Base-by-base conservation (phyloP, 2,329 filamentous ascomycete species). In the Coniochaeta sp. region DNA sequence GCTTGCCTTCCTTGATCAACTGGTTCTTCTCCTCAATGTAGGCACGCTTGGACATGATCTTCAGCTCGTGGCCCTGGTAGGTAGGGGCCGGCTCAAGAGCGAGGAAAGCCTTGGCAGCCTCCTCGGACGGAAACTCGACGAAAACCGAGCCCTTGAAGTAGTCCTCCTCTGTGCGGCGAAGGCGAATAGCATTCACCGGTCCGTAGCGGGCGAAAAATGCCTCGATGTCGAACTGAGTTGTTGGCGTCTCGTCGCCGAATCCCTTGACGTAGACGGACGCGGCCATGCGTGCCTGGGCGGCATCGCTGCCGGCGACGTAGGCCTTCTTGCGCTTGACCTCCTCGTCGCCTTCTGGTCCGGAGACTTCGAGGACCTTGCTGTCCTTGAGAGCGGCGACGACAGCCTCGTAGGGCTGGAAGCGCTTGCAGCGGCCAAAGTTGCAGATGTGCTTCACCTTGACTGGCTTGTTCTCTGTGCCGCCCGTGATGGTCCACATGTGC, bases 71-170 rank as follows among this genome's bases (percentile, higher is more conserved):
- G 58, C 83, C 92, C 74, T 96, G 87, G 86, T 87, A 99, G 73
- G 88, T 85, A 62, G 95, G 95, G 73, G 89, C 87, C 22, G 90
- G 88, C 59, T 96, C 89, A 44, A 91, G 78, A 16, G 79, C 85
- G 63, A 97, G 78, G 76, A 99, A 99, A 62, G 86, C 86, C 73
- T 92, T 82, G 68, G 90, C 88, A 24, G 85, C 82, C 66, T 96
- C 90, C 69, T 92, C 88, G 57, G 85, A 84, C 63, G 85, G 82
- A 74, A 98, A 99, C 75, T 97, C 93, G 65, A 96, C 91, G 71
- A 97, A 98, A 61, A 96, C 91, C 66, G 91, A 96, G 67, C 93
- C 92, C 83, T 99, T 99, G 87, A 98, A 99, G 58, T 82, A 77
- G 69, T 86, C 87, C 62, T 87, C 79, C 50, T 82, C 80, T 57